Evolutionary conservation across 163 green algal species (phyloP), one percentile per base, ranked within the genome.

Genomic region (Chlorella variabilis): DNA sequence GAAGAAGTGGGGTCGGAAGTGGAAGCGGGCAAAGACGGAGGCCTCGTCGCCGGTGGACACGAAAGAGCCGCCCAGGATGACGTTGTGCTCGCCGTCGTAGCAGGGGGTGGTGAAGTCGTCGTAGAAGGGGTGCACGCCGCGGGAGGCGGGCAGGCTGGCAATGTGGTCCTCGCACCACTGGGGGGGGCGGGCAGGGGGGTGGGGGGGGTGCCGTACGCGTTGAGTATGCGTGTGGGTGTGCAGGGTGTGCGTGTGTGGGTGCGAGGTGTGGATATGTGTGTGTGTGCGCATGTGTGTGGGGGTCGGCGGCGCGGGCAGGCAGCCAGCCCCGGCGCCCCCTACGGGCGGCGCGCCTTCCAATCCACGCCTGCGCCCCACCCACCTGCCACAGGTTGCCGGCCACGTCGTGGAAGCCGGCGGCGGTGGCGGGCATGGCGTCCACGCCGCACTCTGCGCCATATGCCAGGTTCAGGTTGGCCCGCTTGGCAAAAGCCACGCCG

Each of bases 1-100:
- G 86, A 93, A 94, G 82, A 96, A 96, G 90, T 96, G 92, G 0
- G 92, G 88, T 18, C 85, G 61, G 77, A 86, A 87, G 59, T 84
- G 75, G 78, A 73, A 86, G 36, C 92, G 90, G 21, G 92, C 91
- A 85, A 91, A 96, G 79, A 92, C 91, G 73, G 81, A 91, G 39
- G 83, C 87, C 69, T 93, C 86, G 89, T 95, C 91, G 20, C 92
- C 92, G 13, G 92, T 96, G 45, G 85, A 92, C 39, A 94, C 90
- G 83, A 94, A 96, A 31, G 88, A 94, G 56, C 92, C 92, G 51
- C 92, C 92, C 29, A 94, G 38, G 77, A 95, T 95, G 71, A 94
- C 65, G 48, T 95, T 82, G 83, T 95, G 92, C 84, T 95, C 89
- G 56, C 92, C 75, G 31, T 71, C 75, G 29, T 81, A 81, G 75